Evolutionary conservation across 176 grass and related monocot species (phyloP).

Genomic region (Oryza australiensis): DNA sequence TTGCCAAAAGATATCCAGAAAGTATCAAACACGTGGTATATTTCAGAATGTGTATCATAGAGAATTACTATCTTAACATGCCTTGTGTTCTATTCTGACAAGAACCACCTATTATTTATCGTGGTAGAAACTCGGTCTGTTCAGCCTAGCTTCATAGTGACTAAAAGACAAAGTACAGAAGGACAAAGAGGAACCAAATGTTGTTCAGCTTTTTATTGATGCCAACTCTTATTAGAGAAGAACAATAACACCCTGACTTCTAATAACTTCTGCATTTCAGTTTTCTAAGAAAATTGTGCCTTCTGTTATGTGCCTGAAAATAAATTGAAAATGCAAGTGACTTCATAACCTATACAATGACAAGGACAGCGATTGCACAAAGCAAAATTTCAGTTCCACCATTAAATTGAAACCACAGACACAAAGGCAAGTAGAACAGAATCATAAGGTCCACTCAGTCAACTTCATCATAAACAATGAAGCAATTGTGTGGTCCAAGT

Average conservation of each 20-base stretch:
- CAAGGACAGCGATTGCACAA: neutral
- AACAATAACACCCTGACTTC: no score
- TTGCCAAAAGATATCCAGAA: neutral
- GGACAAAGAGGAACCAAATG: neutral
- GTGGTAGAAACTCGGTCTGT: neutral
- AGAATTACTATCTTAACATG: no score
- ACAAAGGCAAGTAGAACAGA: neutral
- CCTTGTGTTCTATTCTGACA: neutral
- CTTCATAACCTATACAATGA: neutral
- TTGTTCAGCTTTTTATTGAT: no score
- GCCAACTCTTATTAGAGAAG: no score
- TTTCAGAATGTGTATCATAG: no score
- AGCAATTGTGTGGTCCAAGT: constrained; percentile 5
- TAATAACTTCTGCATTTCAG: no score
- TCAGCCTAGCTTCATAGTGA: no score
- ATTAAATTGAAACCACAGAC: neutral
- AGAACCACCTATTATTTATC: neutral
- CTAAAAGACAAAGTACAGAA: neutral
- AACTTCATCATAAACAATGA: neutral
- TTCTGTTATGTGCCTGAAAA: neutral
- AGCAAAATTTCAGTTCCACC: neutral
- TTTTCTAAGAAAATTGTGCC: no score
- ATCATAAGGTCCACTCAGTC: neutral
- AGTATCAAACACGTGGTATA: neutral
- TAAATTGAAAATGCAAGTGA: neutral